Evolutionary conservation across 163 green algal species (phyloP), one percentile per base, ranked within the genome.

Genomic region (Coccomyxa subellipsoidea): DNA sequence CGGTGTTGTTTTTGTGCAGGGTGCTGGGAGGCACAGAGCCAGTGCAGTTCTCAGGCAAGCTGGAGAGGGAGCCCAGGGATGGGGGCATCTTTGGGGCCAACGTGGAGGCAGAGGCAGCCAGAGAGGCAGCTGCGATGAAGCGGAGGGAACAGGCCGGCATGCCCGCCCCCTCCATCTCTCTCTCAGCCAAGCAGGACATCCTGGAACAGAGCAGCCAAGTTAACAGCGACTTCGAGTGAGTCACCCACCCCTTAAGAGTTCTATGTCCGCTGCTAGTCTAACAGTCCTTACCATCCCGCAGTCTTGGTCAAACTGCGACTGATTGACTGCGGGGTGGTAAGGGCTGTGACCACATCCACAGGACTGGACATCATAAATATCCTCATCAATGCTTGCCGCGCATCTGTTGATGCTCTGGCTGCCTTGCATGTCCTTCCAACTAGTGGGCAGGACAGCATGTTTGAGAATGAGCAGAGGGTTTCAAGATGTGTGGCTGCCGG

Each of bases 101-200:
- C 27, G 66, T 73, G 21, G 66, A 73, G 66, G 66, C 10, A 8
- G 66, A 73, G 27, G 66, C 66, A 36, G 27, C 18, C 21, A 18
- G 66, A 8, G 66, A 73, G n/a, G n/a, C 29, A 32, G 66, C 5
- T 18, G 29, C 29, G 0, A 73, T 73, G 66, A 73, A 73, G 66
- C 1, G n/a, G 66, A 3, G 70, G 32, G 70, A 38, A 34, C 32
- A 38, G 70, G 32, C 27, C n/a, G 70, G 70, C 32, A 38, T 39
- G 0, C 70, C 70, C 0, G 71, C 69, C 2, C 71, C 80, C 29
- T 77, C 69, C 47, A 77, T 89, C 36, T 86, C 82, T 3, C 75
- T 89, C 7, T 38, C 83, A 38, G 82, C 84, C 23, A 53, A 70
- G 31, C 69, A 71, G 15, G 86, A 90, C 54, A 69, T 87, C 0